Evolutionary conservation across 2,329 filamentous ascomycete species (phyloP).

Genomic region (Geosmithia putterillii): DNA sequence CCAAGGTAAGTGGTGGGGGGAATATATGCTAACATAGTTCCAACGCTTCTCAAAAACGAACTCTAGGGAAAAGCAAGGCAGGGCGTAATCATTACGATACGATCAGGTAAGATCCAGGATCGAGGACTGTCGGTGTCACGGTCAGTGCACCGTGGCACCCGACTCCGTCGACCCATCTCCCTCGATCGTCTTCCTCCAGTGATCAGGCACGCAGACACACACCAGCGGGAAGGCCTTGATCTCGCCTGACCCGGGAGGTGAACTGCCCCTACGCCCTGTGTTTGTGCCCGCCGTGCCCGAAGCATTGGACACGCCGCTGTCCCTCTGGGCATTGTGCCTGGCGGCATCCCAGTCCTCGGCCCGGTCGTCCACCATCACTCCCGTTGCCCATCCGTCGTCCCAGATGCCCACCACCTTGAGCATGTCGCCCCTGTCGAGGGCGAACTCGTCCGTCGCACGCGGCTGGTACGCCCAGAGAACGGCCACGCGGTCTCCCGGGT

Average conservation of each 20-base stretch:
- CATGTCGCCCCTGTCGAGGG: slow-evolving; percentile 92
- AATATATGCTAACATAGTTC: no score
- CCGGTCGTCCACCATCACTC: slow-evolving; percentile 66
- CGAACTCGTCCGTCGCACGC: slow-evolving; percentile 83
- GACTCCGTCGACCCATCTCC: slow-evolving; percentile 64
- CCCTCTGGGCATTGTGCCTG: slow-evolving; percentile 64
- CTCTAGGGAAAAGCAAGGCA: no score
- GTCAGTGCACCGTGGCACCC: slow-evolving; percentile 29
- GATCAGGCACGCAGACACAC: slow-evolving; percentile 87
- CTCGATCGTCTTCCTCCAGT: slow-evolving; percentile 95
- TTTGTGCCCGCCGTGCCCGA: no score
- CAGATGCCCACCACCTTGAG: slow-evolving; percentile 96
- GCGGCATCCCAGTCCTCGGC: slow-evolving; percentile 88
- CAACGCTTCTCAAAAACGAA: no score
- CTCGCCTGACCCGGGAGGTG: slow-evolving; percentile 57
- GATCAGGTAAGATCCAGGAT: no score
- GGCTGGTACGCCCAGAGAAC: slow-evolving; percentile 96
- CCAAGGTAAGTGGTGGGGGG: no score
- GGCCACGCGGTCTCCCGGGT: slow-evolving; percentile 78
- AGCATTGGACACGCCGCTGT: slow-evolving; percentile 85
- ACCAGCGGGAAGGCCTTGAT: slow-evolving; percentile 97
- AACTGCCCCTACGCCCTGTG: slow-evolving; percentile 45
- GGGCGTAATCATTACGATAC: no score
- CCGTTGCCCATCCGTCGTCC: slow-evolving; percentile 98
- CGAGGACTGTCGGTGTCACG: slow-evolving; percentile 10